Conservation (phyloP, 495 filamentous ascomycete genomes). For the Podospora conica region DNA sequence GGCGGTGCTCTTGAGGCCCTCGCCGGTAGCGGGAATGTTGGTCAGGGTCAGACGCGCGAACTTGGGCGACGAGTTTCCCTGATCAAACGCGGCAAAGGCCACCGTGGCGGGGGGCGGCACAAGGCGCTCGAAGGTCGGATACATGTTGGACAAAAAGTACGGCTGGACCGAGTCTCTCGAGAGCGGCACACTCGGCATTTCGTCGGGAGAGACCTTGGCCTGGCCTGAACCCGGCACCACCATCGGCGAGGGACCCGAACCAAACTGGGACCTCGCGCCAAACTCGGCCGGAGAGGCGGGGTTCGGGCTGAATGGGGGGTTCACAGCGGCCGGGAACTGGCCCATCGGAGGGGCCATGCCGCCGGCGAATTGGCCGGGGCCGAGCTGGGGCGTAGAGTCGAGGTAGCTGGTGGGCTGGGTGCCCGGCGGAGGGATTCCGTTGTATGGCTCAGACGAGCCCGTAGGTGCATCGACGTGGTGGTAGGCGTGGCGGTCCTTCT, state of each 20-base stretch:
- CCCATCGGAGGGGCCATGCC: constrained; percentile 50
- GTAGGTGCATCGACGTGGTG: constrained; percentile 74
- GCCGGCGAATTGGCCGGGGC: constrained; percentile 32
- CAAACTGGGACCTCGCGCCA: constrained; percentile 39
- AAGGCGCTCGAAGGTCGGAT: constrained; percentile 90
- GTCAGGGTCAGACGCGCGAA: constrained; percentile 87
- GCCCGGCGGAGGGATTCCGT: constrained; percentile 54
- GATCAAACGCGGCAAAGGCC: constrained; percentile 87
- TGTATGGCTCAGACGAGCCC: constrained; percentile 58
- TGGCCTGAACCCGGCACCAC: constrained; percentile 51
- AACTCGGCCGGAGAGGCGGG: constrained; percentile 51
- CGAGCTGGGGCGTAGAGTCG: constrained; percentile 51
- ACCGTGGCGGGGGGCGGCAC: constrained; percentile 83
- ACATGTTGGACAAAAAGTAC: constrained; percentile 80
- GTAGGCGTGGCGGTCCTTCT: constrained; percentile 91
- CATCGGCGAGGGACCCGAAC: constrained; percentile 27
- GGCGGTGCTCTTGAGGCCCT: constrained; percentile 69
- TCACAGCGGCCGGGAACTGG: constrained; percentile 58
- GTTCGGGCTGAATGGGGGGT: constrained; percentile 52
- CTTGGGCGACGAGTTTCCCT: constrained; percentile 95
- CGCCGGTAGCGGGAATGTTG: constrained; percentile 77
- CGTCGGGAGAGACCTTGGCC: constrained; percentile 79
- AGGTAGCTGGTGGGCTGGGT: constrained; percentile 61
- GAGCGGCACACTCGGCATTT: constrained; percentile 85
- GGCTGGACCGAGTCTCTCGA: constrained; percentile 74